Evolutionary conservation across 768 basidiomycete species (phyloP).

Genomic region (Boletus patriciae): DNA sequence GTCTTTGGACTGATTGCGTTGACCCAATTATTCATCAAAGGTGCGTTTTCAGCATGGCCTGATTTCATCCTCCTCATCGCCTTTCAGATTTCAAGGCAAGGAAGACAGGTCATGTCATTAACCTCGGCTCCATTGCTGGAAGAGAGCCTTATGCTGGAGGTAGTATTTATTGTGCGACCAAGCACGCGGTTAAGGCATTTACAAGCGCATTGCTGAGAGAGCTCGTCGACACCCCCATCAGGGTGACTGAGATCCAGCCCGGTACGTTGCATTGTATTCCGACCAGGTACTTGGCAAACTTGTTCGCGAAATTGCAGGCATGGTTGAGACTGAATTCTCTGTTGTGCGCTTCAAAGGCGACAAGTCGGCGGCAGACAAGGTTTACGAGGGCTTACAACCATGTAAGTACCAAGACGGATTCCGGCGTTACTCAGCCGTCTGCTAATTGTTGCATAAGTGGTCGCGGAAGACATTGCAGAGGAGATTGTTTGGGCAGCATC

Average conservation of each 20-base stretch:
- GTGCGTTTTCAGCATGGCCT: conserved; percentile 27
- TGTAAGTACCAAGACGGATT: conserved; percentile 46
- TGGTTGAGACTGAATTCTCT: conserved; percentile 94
- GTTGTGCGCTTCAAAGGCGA: conserved; percentile 89
- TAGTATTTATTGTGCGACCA: conserved; percentile 90
- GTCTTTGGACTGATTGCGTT: conserved; percentile 84
- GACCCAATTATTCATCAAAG: conserved; percentile 71
- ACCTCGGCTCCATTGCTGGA: conserved; percentile 92
- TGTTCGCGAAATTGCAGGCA: conserved; percentile 43
- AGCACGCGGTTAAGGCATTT: conserved; percentile 85
- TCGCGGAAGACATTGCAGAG: conserved; percentile 88
- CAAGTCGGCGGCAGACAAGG: conserved; percentile 75
- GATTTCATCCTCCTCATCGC: conserved; percentile 10
- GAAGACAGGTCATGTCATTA: conserved; percentile 87
- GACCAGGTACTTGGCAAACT: conserved; percentile 3
- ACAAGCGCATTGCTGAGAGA: conserved; percentile 79
- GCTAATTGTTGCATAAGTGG: conserved; percentile 48
- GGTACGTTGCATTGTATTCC: conserved; percentile 43
- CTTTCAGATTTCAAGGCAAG: conserved; percentile 70
- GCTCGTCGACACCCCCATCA: conserved; percentile 87
- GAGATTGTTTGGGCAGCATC: conserved; percentile 97
- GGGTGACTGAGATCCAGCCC: conserved; percentile 94
- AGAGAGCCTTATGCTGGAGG: conserved; percentile 88
- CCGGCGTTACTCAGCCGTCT: neutral
- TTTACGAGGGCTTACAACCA: conserved; percentile 87